phyloP scores from a whole-genome alignment of 192 early-diverging fungal species.

The Glomus cerebriforme region DNA sequence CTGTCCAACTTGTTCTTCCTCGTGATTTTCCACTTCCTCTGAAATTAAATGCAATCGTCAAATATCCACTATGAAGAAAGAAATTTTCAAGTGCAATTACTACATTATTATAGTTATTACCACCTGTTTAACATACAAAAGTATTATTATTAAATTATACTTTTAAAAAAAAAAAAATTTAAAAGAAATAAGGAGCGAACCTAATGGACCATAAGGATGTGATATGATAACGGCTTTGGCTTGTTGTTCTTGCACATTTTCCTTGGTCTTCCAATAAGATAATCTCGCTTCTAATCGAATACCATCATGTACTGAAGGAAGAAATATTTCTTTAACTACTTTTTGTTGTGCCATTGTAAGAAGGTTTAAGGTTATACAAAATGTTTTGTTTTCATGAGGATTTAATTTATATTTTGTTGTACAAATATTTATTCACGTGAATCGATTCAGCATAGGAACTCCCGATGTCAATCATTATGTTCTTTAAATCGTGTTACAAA shows the following conservation, averaged over 20 bases:
- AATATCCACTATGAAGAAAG: constrained; percentile 12
- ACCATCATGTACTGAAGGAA: constrained; percentile 22
- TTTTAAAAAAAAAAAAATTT: background rate
- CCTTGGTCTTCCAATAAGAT: background rate
- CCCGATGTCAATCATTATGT: too few species aligned
- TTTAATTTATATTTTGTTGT: background rate
- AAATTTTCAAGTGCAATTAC: constrained; percentile 19
- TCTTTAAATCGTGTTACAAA: too few species aligned
- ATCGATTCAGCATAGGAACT: too few species aligned
- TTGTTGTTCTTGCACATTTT: background rate
- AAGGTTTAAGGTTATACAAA: too few species aligned
- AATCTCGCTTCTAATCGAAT: constrained; percentile 17
- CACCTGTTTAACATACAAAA: background rate
- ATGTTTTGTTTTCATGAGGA: background rate
- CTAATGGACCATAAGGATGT: constrained; percentile 48
- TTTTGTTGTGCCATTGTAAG: background rate
- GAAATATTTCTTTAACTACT: background rate
- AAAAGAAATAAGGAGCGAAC: background rate
- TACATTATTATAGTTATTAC: constrained; percentile 27
- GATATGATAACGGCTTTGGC: constrained; percentile 44
- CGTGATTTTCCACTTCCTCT: constrained; percentile 46
- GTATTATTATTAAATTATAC: background rate
- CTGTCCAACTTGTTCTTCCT: constrained; percentile 44
- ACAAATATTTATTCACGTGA: too few species aligned
- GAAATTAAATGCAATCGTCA: constrained; percentile 47